Evolutionary conservation across 2,329 filamentous ascomycete species (phyloP).

Genomic region (Fusarium tupiense): DNA sequence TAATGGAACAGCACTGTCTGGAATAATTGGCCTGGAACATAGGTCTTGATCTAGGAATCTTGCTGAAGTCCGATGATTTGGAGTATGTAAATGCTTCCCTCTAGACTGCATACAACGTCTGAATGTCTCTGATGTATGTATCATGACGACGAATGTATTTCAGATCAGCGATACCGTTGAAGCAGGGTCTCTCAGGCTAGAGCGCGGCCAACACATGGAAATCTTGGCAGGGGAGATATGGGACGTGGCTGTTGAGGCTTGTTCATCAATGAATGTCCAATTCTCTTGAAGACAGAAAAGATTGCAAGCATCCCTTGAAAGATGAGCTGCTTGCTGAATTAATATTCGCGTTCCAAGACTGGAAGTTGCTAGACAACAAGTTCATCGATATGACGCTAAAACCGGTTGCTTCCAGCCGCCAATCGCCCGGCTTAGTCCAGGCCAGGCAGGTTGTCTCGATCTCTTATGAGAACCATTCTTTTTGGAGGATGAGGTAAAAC

Average conservation of each 20-base stretch:
- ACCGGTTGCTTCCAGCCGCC: neutral
- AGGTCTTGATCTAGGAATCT: neutral
- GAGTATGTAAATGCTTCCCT: neutral
- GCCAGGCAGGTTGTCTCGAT: neutral
- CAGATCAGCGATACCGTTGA: conserved; percentile 8
- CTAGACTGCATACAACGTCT: neutral
- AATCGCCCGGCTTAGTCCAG: neutral
- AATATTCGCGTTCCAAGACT: neutral
- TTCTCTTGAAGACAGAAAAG: neutral
- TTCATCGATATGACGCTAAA: conserved; percentile 11
- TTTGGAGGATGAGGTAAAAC: neutral
- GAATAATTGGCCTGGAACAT: neutral
- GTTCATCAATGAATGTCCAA: neutral
- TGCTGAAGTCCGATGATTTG: neutral
- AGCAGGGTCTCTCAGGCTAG: neutral
- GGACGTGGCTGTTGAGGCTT: conserved; percentile 23
- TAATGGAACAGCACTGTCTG: neutral
- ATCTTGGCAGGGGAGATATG: conserved; percentile 30
- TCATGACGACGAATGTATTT: conserved; percentile 13
- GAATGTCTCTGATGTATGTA: conserved; percentile 6
- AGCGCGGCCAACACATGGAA: conserved; percentile 1
- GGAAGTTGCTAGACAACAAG: neutral
- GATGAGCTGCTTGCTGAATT: neutral
- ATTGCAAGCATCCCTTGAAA: neutral
- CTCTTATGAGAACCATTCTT: neutral